Evolutionary conservation across 345 rosid species (phyloP).

Genomic region (Syzygium grande): DNA sequence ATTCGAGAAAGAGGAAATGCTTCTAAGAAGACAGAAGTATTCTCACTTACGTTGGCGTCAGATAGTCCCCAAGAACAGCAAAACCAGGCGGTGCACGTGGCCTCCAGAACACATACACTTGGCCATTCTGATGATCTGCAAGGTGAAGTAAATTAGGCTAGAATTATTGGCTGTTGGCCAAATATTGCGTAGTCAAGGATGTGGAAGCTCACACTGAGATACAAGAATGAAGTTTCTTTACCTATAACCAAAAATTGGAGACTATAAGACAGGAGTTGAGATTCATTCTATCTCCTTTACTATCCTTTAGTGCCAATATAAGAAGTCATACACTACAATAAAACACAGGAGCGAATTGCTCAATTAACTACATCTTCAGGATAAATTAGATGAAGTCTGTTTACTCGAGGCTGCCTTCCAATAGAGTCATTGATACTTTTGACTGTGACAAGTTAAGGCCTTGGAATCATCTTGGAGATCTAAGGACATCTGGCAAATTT

Average conservation of each 20-base stretch:
- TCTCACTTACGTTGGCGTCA: conserved; percentile 77
- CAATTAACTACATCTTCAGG: background rate
- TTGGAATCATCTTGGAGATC: background rate
- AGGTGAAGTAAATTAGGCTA: background rate
- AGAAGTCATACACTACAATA: background rate
- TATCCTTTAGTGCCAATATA: background rate
- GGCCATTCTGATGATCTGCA: conserved; percentile 59
- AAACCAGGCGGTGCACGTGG: conserved; percentile 93
- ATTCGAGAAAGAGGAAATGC: background rate
- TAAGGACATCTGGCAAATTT: background rate
- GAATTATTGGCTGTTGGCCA: background rate
- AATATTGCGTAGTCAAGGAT: background rate
- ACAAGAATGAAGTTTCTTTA: background rate
- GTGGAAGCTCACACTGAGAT: background rate
- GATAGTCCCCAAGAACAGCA: conserved; percentile 92
- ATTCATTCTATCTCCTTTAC: background rate
- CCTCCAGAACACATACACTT: conserved; percentile 78
- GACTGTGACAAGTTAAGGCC: background rate
- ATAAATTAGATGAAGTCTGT: background rate
- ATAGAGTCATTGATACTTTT: background rate
- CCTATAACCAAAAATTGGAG: background rate
- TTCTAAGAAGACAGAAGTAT: conserved; percentile 1
- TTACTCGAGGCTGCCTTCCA: background rate
- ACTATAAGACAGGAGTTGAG: background rate
- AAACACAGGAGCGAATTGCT: background rate